Percentiles rank a stretch among this genome's conserved stretches.
Evolutionary conservation across 2,329 filamentous ascomycete species (phyloP).

Genomic region (Lasiodiplodia sp.): DNA sequence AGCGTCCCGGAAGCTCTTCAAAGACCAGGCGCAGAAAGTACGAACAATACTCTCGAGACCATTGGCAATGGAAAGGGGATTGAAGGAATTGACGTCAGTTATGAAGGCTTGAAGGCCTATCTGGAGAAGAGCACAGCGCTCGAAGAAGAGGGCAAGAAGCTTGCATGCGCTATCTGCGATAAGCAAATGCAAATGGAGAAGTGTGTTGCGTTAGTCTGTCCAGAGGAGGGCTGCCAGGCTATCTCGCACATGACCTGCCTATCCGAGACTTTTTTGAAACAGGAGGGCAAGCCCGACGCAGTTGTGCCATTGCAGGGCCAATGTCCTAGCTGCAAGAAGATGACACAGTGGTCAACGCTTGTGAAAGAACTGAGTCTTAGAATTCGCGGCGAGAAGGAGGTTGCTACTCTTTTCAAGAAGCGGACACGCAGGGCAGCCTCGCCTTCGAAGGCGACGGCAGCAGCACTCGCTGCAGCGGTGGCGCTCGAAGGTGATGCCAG

Average conservation of each 20-base stretch:
- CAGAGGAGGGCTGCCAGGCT: constrained; percentile 55
- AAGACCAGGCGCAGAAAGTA: constrained; percentile 24
- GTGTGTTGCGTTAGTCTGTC: constrained; percentile 60
- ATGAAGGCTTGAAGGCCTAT: constrained; percentile 57
- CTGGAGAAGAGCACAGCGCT: constrained; percentile 58
- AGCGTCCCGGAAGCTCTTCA: background rate
- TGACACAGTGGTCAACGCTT: constrained; percentile 75
- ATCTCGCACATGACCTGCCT: constrained; percentile 65
- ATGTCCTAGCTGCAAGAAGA: constrained; percentile 73
- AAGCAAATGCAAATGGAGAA: constrained; percentile 44
- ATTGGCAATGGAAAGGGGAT: constrained; percentile 41
- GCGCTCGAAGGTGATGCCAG: background rate
- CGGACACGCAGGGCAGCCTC: constrained; percentile 42
- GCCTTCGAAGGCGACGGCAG: constrained; percentile 33
- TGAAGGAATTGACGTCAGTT: constrained; percentile 60
- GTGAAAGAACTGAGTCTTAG: constrained; percentile 84
- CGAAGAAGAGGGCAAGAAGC: constrained; percentile 32
- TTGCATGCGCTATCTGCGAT: constrained; percentile 60
- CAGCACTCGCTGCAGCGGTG: background rate
- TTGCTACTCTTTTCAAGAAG: constrained; percentile 71
- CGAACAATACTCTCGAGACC: constrained; percentile 34
- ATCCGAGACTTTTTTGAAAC: constrained; percentile 58
- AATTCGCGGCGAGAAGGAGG: constrained; percentile 71
- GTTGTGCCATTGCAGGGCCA: constrained; percentile 72
- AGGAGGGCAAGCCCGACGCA: constrained; percentile 44